Conservation (phyloP, 2,329 filamentous ascomycete species). For the Colletotrichum sidae region DNA sequence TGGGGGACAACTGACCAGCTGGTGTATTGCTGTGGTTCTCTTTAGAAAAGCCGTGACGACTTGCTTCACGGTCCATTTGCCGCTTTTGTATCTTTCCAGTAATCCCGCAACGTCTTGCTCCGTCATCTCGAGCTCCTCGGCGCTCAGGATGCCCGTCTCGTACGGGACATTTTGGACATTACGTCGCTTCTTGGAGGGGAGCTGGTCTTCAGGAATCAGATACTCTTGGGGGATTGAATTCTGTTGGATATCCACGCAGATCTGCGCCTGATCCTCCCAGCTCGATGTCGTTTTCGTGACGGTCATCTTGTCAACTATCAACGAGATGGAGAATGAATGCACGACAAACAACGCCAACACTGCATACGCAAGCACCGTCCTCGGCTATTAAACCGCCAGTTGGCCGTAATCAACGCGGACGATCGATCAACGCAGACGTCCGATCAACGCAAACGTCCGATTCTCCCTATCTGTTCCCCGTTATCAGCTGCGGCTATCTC, state of each 20-base stretch:
- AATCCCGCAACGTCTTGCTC: conserved; percentile 42
- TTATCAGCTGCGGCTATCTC: conserved; percentile 14
- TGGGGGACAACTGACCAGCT: conserved; percentile 9
- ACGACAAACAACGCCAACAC: too few species aligned
- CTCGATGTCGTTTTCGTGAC: not conserved
- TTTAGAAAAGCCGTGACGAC: conserved; percentile 42
- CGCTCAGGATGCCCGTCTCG: conserved; percentile 68
- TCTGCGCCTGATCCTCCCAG: conserved; percentile 14
- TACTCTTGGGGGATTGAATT: conserved; percentile 68
- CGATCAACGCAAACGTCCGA: too few species aligned
- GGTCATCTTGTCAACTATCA: not conserved
- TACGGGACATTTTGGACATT: conserved; percentile 68
- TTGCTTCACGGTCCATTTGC: conserved; percentile 45
- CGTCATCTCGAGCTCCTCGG: conserved; percentile 53
- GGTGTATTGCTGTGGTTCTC: conserved; percentile 16
- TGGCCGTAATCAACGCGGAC: too few species aligned
- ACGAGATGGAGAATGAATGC: not conserved
- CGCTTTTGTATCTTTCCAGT: not conserved
- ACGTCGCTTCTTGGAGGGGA: conserved; percentile 64
- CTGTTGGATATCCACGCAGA: conserved; percentile 14
- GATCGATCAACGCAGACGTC: too few species aligned
- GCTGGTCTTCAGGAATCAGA: conserved; percentile 62
- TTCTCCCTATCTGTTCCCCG: not conserved
- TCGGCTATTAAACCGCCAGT: too few species aligned
- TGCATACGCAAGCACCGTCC: too few species aligned